Conservation (phyloP, 106 monocot genomes). For the Allium sativum region DNA sequence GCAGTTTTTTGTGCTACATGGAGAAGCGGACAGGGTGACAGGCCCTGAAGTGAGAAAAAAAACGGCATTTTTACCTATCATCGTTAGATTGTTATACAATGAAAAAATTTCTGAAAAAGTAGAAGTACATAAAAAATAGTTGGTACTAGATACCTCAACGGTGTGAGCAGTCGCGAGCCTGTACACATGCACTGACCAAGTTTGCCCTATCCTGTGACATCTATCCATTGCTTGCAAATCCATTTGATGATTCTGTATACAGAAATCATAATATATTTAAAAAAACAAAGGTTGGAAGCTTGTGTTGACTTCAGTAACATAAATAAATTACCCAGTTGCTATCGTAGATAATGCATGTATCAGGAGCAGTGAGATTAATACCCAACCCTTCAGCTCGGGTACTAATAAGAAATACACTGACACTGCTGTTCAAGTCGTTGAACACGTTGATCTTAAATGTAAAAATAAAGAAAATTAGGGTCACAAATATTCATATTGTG, state of each 20-base stretch:
- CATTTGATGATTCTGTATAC: conserved; percentile 92
- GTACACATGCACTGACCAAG: conserved; percentile 80
- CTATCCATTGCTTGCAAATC: conserved; percentile 99
- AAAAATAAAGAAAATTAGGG: no score
- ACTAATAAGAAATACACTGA: conserved; percentile 70
- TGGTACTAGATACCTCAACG: conserved; percentile 87
- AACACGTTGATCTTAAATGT: conserved; percentile 61
- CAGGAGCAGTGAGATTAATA: conserved; percentile 91
- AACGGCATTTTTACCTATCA: no score
- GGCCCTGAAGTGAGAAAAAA: no score
- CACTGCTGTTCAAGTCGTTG: conserved; percentile 59
- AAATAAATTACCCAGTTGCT: conserved; percentile 66
- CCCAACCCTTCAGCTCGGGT: conserved; percentile 94
- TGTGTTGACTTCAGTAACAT: conserved; percentile 1
- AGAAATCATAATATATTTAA: conserved; percentile 4
- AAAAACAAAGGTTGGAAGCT: not conserved
- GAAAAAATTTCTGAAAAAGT: no score
- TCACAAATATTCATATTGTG: no score
- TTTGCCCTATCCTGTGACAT: conserved; percentile 97
- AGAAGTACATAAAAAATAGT: no score
- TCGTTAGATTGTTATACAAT: no score
- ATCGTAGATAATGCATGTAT: conserved; percentile 95
- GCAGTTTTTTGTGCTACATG: no score
- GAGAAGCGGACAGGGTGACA: no score
- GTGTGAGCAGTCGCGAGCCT: conserved; percentile 81